Evolutionary conservation across 371 early-diverging fungal species (phyloP).

Genomic region (Mucor racemosus): DNA sequence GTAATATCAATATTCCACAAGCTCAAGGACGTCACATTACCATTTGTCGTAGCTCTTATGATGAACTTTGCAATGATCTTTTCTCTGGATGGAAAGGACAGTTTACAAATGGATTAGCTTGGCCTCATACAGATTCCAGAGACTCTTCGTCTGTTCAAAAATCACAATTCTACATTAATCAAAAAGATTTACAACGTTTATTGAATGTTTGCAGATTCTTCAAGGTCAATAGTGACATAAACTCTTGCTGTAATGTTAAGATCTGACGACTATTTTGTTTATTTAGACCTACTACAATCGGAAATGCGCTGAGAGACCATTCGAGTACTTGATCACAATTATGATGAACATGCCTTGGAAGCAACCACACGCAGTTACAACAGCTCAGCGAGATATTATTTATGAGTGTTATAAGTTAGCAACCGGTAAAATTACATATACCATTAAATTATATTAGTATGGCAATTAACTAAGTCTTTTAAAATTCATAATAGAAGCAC

Average conservation of each 20-base stretch:
- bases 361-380: constrained; percentile 18
- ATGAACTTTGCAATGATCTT: constrained; percentile 14
- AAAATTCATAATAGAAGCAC: not conserved
- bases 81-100: constrained; percentile 19
- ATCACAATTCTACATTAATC: constrained; percentile 16
- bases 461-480: not conserved
- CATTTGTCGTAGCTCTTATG: constrained; percentile 11
- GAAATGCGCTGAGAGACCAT: constrained; percentile 29
- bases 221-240: constrained; percentile 16
- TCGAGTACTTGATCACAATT: constrained; percentile 23
- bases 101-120: constrained; percentile 15
- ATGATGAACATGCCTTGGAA: constrained; percentile 27
- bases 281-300: constrained; percentile 26
- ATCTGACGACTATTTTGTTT: not conserved
- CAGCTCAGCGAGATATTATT: constrained; percentile 25
- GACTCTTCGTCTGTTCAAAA: not conserved
- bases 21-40: constrained; percentile 18
- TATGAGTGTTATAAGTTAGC: constrained; percentile 32
- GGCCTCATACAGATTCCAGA: not conserved
- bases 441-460: not conserved
- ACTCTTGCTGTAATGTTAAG: too few species aligned
- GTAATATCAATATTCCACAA: not conserved
- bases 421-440: constrained; percentile 15
- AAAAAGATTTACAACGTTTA: constrained; percentile 24
- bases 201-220: constrained; percentile 22